Evolutionary conservation across 1,139 yeast genomes (phyloP).

Genomic region (Schizosaccharomyces versatilis): DNA sequence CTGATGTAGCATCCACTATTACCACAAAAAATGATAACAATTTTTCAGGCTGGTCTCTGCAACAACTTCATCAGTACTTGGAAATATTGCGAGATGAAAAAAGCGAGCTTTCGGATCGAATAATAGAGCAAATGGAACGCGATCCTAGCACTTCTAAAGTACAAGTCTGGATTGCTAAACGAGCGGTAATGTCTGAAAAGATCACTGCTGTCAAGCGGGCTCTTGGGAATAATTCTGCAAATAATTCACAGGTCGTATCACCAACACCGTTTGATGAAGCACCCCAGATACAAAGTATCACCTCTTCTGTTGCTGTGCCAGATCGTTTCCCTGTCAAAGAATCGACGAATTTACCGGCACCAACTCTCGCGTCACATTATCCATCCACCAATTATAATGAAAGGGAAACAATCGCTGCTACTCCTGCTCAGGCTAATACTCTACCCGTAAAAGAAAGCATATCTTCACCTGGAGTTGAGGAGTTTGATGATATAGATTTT

Average conservation of each 20-base stretch:
- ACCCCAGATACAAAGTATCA: no score
- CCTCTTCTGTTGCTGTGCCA: no score
- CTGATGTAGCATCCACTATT: no score
- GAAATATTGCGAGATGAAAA: neutral
- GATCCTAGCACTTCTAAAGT: neutral
- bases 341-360: no score
- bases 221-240: no score
- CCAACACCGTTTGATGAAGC: no score
- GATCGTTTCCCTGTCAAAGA: no score
- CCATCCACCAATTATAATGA: neutral
- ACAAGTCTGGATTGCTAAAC: slow-evolving; percentile 1
- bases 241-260: no score
- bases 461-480: neutral
- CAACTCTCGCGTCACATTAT: neutral
- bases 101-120: neutral
- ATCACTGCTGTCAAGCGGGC: neutral
- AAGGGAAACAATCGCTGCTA: neutral
- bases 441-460: neutral
- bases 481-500: neutral
- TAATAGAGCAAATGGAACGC: neutral
- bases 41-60: neutral
- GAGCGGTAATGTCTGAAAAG: neutral
- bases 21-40: neutral
- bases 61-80: neutral
- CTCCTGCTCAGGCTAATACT: neutral